Conservation (phyloP, 176 grass and related monocot genomes). For the Pontederia crassipes region DNA sequence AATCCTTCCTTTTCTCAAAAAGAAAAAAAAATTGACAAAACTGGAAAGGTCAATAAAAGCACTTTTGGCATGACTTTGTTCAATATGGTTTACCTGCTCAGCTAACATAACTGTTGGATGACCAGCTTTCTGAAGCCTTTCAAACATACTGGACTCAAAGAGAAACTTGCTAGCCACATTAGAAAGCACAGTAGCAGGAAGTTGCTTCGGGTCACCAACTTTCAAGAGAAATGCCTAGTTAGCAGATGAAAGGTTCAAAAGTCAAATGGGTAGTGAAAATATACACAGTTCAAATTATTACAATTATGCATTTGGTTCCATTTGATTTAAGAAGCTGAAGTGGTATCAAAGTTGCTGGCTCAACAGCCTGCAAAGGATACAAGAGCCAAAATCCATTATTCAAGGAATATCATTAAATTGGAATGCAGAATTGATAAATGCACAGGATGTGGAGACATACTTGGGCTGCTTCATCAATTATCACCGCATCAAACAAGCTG, state of each 20-base stretch:
- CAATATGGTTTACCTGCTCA: conserved; percentile 51
- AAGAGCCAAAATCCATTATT: not conserved
- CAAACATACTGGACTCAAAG: conserved; percentile 99
- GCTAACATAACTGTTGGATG: conserved; percentile 90
- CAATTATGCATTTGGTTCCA: conserved; percentile 96
- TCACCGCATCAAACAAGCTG: conserved; percentile 78
- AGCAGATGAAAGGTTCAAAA: conserved; percentile 3
- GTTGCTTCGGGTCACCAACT: conserved; percentile 95
- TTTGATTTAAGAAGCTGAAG: conserved; percentile 96
- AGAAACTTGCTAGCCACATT: conserved; percentile 82
- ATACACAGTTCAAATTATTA: conserved; percentile 9
- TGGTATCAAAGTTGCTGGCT: conserved; percentile 91
- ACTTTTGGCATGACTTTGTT: no score
- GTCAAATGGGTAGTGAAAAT: no score
- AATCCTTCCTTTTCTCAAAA: no score
- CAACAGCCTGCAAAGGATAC: conserved; percentile 66
- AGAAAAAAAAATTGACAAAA: no score
- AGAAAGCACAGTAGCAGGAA: conserved; percentile 93
- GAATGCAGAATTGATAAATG: no score
- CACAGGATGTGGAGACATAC: no score
- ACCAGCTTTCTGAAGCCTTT: conserved; percentile 82
- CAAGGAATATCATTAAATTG: no score
- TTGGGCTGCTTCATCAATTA: conserved; percentile 94
- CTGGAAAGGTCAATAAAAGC: no score
- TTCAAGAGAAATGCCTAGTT: conserved; percentile 34